Evolutionary conservation across 169 alveolate species (phyloP).

Genomic region (Perkinsus olseni): DNA sequence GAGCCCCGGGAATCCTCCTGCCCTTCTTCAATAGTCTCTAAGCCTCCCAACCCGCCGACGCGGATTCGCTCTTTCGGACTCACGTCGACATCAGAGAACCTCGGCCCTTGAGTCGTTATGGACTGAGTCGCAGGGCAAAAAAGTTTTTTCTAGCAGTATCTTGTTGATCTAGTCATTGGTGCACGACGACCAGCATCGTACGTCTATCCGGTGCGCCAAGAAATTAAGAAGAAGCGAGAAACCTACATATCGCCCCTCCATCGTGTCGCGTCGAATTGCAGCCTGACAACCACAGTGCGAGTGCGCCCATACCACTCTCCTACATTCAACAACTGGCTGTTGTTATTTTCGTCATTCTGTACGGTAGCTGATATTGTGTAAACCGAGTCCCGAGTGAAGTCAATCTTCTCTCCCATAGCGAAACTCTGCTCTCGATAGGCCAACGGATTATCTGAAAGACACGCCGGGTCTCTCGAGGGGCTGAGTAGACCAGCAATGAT

Average conservation of each 20-base stretch:
- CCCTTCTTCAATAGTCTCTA: neutral
- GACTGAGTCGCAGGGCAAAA: neutral
- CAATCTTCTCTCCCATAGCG: neutral
- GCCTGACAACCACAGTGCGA: neutral
- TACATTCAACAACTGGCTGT: neutral
- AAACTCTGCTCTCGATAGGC: neutral
- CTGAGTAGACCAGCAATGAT: no score
- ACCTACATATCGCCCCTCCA: neutral
- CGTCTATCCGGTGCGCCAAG: no score
- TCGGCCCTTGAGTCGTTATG: neutral
- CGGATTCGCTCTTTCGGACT: neutral
- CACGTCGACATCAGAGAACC: neutral
- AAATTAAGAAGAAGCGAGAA: no score
- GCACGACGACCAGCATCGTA: no score
- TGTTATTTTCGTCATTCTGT: neutral
- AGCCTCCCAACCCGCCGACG: neutral
- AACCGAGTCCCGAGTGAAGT: neutral
- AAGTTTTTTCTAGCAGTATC: no score
- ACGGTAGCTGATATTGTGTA: neutral
- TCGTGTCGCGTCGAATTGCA: neutral
- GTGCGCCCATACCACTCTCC: neutral
- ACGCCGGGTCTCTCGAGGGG: no score
- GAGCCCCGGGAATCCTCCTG: neutral
- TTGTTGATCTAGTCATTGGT: no score
- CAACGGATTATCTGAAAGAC: neutral